These are phyloP conservation scores for Carallia pectinifolia DNA, from an alignment of 345 rosid genomes.

Conservation along the genomic window DNA sequence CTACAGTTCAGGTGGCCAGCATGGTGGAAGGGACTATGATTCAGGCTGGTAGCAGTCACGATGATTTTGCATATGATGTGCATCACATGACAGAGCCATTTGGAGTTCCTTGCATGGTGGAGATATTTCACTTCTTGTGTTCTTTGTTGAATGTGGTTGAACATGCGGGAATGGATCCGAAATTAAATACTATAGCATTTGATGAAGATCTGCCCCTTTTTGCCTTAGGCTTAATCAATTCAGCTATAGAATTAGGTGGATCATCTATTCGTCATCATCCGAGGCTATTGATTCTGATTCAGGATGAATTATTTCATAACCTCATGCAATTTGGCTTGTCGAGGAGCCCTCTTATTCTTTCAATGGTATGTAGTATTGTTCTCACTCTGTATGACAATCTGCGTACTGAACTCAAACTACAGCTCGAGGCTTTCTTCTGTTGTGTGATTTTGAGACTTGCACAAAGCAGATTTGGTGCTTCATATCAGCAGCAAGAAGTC, in stretches of 20 bases:
- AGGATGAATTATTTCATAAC: constrained; percentile 64
- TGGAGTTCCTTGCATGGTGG: constrained; percentile 79
- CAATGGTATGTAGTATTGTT: constrained; percentile 72
- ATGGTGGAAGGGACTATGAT: background rate
- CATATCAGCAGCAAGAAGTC: constrained; percentile 80
- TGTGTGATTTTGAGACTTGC: constrained; percentile 67
- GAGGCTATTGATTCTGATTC: constrained; percentile 51
- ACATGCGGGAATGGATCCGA: constrained; percentile 44
- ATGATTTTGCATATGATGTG: background rate
- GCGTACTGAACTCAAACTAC: constrained; percentile 61
- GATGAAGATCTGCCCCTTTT: constrained; percentile 84
- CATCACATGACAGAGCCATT: constrained; percentile 51
- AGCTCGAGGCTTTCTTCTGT: constrained; percentile 71
- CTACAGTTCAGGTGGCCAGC: background rate
- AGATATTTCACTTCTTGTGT: constrained; percentile 65
- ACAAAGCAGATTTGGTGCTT: constrained; percentile 64
- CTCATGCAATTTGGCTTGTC: constrained; percentile 80
- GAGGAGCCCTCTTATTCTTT: constrained; percentile 75
- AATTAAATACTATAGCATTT: constrained; percentile 61
- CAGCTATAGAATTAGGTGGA: constrained; percentile 47
- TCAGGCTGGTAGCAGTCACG: background rate
- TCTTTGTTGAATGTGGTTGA: constrained; percentile 62
- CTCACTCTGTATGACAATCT: constrained; percentile 67
- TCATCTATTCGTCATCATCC: constrained; percentile 33
- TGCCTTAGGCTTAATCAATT: constrained; percentile 70